Evolutionary conservation across 208 protist genomes (phyloP).

Genomic region (Crithidia thermophila): DNA sequence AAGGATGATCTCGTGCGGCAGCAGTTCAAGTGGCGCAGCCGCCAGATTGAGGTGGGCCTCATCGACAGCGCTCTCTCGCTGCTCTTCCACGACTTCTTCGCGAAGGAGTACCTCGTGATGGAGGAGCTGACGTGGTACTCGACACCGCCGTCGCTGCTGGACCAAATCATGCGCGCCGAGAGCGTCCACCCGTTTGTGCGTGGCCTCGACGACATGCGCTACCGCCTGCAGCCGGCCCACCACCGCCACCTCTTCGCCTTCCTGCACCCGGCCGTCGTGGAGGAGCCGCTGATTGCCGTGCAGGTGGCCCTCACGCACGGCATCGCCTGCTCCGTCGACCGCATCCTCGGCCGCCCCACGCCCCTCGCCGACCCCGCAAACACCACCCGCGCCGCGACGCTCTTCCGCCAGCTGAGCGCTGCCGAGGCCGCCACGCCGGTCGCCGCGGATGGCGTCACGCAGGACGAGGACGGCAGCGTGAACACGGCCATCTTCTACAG

Average conservation of each 20-base stretch:
- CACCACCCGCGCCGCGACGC: constrained; percentile 12
- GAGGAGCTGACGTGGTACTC: constrained; percentile 86
- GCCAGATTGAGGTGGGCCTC: constrained; percentile 53
- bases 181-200: constrained; percentile 70
- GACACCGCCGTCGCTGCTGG: constrained; percentile 70
- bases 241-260: constrained; percentile 83
- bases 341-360: constrained; percentile 57
- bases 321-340: constrained; percentile 63
- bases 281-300: constrained; percentile 85
- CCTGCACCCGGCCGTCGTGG: constrained; percentile 77
- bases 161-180: constrained; percentile 79
- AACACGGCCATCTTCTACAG: constrained; percentile 91
- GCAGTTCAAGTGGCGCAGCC: constrained; percentile 46
- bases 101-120: constrained; percentile 81
- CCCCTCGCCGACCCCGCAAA: constrained; percentile 42
- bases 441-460: neutral
- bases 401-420: constrained; percentile 18
- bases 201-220: constrained; percentile 70
- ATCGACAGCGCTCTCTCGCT: constrained; percentile 60
- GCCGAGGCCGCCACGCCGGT: neutral
- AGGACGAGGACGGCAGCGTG: constrained; percentile 38
- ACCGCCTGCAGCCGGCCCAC: constrained; percentile 64
- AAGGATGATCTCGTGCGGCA: constrained; percentile 5
- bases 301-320: constrained; percentile 78
- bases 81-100: constrained; percentile 81